Percentiles rank a stretch among this genome's conserved stretches.
Evolutionary conservation across 805 yeast species (phyloP).

Genomic region (Saccharomycopsis oosterbeekiorum): DNA sequence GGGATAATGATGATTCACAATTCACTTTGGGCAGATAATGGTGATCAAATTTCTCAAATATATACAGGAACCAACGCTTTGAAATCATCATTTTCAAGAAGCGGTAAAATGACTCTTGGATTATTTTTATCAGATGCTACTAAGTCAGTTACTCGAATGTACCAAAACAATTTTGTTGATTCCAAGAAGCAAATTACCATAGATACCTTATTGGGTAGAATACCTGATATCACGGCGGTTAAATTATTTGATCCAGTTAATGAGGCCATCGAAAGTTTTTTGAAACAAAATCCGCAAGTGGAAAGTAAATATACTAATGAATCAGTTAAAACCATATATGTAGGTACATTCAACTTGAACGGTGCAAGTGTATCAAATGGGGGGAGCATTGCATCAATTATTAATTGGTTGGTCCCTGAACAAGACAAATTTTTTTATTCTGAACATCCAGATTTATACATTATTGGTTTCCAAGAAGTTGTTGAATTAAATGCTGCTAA

Average conservation of each 20-base stretch:
- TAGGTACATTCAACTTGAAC: slow-evolving; percentile 83
- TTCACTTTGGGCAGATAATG: slow-evolving; percentile 95
- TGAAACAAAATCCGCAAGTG: slow-evolving; percentile 29
- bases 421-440: slow-evolving; percentile 30
- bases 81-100: slow-evolving; percentile 84
- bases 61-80: slow-evolving; percentile 97
- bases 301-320: slow-evolving; percentile 48
- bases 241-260: slow-evolving; percentile 77
- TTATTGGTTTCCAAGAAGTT: slow-evolving; percentile 91
- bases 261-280: slow-evolving; percentile 67
- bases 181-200: slow-evolving; percentile 83
- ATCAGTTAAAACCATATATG: slow-evolving; percentile 52
- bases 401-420: slow-evolving; percentile 73
- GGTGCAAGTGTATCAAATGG: slow-evolving; percentile 39
- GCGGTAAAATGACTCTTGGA: slow-evolving; percentile 84
- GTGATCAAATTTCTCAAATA: slow-evolving; percentile 90
- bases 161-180: slow-evolving; percentile 92
- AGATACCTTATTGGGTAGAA: slow-evolving; percentile 75
- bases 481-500: slow-evolving; percentile 90
- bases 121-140: slow-evolving; percentile 97
- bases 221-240: slow-evolving; percentile 62
- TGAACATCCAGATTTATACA: slow-evolving; percentile 64
- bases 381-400: slow-evolving; percentile 10
- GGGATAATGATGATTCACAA: slow-evolving; percentile 69
- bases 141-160: slow-evolving; percentile 88